These are phyloP conservation scores for Mycena rosella DNA, from an alignment of 768 basidiomycete genomes.

Conservation along the genomic window DNA sequence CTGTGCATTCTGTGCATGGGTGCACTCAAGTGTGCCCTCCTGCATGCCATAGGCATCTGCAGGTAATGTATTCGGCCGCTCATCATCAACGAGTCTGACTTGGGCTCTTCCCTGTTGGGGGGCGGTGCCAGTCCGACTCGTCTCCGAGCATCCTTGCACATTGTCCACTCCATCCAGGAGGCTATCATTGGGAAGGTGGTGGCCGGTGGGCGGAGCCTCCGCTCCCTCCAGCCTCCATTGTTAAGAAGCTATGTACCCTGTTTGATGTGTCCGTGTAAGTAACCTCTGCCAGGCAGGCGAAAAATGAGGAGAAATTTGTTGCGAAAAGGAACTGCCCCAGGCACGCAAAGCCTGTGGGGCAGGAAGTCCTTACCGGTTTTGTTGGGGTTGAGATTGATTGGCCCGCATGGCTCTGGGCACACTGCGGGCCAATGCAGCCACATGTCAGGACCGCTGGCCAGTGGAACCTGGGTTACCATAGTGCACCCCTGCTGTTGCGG, in stretches of 20 bases:
- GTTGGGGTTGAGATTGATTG: background rate
- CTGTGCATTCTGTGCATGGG: background rate
- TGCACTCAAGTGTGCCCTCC: background rate
- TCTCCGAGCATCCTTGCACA: background rate
- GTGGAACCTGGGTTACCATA: slow-evolving; percentile 24
- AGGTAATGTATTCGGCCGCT: background rate
- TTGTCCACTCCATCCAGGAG: background rate
- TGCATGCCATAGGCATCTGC: too few species aligned
- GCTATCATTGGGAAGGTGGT: background rate
- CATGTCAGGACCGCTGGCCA: slow-evolving; percentile 30
- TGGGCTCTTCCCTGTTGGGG: background rate
- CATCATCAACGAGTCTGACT: slow-evolving; percentile 1
- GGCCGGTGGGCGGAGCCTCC: slow-evolving; percentile 16
- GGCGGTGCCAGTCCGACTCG: background rate
- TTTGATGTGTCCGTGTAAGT: too few species aligned
- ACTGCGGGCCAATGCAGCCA: background rate
- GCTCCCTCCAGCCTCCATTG: slow-evolving; percentile 2
- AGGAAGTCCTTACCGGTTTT: slow-evolving; percentile 12
- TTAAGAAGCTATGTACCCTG: background rate
- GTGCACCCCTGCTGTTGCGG: slow-evolving; percentile 25
- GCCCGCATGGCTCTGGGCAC: background rate
- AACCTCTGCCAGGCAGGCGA: too few species aligned
- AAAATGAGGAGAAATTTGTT: too few species aligned
- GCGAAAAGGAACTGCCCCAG: background rate
- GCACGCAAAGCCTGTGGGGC: background rate